Base-by-base conservation (phyloP, 345 rosid species). In the Sisymbrium altissimum region DNA sequence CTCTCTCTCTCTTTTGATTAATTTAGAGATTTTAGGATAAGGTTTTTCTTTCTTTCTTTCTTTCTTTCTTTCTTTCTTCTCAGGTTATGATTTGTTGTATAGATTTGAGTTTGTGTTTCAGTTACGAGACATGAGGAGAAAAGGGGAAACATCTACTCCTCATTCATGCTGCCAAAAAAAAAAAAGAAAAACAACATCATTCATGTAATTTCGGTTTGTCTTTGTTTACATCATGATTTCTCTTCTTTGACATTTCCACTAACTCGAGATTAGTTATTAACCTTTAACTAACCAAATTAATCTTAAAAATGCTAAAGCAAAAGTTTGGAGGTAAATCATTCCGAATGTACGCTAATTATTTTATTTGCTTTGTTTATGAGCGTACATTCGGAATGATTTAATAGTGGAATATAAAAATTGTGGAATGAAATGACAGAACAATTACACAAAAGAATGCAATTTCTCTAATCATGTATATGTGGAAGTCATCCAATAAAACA, bases 51-150 rank as follows among this genome's bases (percentile, higher is more conserved):
- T 58, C 0, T 45, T n/a, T n/a, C n/a, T n/a, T n/a, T n/a, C n/a
- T n/a, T n/a, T n/a, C n/a, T n/a, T n/a, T n/a, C n/a, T 69, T 35
- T 55, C 15, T 64, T 58, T 59, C 46, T 68, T 55, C 68, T 50
- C 18, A 68, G 46, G 72, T 40, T 46, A 39, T 64, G 64, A 76
- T 69, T 76, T 76, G 60, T 63, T 70, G 79, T 76, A 76, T 76
- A 76, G 79, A 61, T 62, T 70, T 63, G 70, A 69, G 60, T 61
- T 41, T 60, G 73, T 49, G 73, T 41, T 63, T 13, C 58, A 73
- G 65, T 56, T 73, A 58, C 60, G 36, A 66, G 61, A 66, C 60
- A 74, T 57, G 40, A 45, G 30, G 72, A 61, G 64, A 32, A 53
- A 75, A 53, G 19, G 5, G 8, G 64, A 61, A 39, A 68, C 73